Evolutionary conservation across 805 yeast species (phyloP).

Genomic region (Ogataea paraovalis): DNA sequence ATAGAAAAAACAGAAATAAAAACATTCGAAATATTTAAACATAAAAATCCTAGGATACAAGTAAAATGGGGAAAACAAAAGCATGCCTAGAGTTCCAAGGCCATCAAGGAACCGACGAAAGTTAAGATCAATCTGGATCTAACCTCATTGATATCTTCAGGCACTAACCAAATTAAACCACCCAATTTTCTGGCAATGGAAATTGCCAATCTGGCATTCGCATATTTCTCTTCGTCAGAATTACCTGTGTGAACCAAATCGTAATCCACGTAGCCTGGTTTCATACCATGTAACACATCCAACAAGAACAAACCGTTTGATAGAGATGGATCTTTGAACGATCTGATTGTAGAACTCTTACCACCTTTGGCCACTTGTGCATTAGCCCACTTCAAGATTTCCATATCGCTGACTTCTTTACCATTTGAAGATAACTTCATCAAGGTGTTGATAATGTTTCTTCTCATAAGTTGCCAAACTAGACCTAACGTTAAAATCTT

Average conservation of each 20-base stretch:
- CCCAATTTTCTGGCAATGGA: slow-evolving; percentile 98
- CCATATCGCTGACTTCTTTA: slow-evolving; percentile 73
- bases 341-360: slow-evolving; percentile 64
- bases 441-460: slow-evolving; percentile 85
- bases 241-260: slow-evolving; percentile 78
- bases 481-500: slow-evolving; percentile 84
- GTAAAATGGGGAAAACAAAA: not conserved
- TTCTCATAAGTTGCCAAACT: slow-evolving; percentile 98
- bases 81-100: slow-evolving; percentile 40
- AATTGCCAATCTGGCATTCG: slow-evolving; percentile 94
- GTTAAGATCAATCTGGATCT: slow-evolving; percentile 91
- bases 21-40: not conserved
- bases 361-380: slow-evolving; percentile 84
- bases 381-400: slow-evolving; percentile 93
- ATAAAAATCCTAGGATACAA: not conserved
- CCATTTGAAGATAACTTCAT: slow-evolving; percentile 68
- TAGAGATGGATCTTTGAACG: slow-evolving; percentile 78
- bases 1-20: not conserved
- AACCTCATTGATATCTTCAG: slow-evolving; percentile 97
- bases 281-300: slow-evolving; percentile 87
- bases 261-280: slow-evolving; percentile 97
- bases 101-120: slow-evolving; percentile 93
- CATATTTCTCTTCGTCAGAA: slow-evolving; percentile 82
- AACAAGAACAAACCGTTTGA: slow-evolving; percentile 77
- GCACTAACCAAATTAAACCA: slow-evolving; percentile 97